Evolutionary conservation across 768 basidiomycete species (phyloP).

Genomic region (Sistotremastrum niveocremeum): DNA sequence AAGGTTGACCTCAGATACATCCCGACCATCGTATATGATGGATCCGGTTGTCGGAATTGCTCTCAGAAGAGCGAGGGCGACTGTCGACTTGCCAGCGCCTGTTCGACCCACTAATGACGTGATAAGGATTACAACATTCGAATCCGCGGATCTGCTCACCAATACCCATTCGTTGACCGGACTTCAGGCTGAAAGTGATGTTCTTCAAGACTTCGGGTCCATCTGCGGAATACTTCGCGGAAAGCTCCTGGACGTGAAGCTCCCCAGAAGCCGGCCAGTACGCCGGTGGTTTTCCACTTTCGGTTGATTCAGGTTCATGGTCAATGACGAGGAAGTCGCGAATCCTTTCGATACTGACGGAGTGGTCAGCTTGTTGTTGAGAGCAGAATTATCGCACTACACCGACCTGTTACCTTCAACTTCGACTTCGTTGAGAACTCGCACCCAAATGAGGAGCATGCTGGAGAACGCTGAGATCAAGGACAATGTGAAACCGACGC

Average conservation of each 20-base stretch:
- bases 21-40: constrained; percentile 22
- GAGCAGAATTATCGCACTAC: not conserved
- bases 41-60: constrained; percentile 25
- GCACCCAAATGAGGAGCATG: constrained; percentile 20
- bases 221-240: constrained; percentile 32
- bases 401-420: constrained; percentile 26
- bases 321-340: constrained; percentile 43
- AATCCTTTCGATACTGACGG: constrained; percentile 32
- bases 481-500: not conserved
- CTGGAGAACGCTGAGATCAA: constrained; percentile 11
- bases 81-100: constrained; percentile 3
- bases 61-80: constrained; percentile 19
- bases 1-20: constrained; percentile 21
- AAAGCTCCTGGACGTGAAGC: constrained; percentile 37
- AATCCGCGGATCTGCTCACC: constrained; percentile 6
- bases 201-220: constrained; percentile 24
- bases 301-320: constrained; percentile 32
- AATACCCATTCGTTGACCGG: constrained; percentile 25
- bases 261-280: constrained; percentile 50
- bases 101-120: constrained; percentile 9
- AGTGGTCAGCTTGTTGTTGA: not conserved
- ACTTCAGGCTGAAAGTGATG: constrained; percentile 20
- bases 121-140: not conserved
- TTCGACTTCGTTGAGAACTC: constrained; percentile 30
- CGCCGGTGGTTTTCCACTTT: constrained; percentile 38